phyloP scores from a whole-genome alignment of 495 filamentous ascomycete genomes.

The Talaromyces wortmannii region DNA sequence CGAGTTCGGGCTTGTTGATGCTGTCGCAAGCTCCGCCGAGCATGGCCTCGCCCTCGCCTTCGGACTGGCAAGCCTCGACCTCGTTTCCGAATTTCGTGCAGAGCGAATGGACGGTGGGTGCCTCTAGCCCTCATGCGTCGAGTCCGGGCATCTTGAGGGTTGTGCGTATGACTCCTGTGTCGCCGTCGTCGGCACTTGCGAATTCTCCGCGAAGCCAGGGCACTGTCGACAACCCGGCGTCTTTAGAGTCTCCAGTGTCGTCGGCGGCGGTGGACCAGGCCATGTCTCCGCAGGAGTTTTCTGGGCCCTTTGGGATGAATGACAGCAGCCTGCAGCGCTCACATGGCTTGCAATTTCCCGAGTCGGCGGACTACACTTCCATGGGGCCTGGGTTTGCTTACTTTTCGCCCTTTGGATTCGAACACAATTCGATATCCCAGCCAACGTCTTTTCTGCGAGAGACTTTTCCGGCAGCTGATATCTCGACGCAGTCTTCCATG shows the following conservation, averaged over 20 bases:
- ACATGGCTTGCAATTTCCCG: not conserved
- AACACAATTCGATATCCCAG: constrained; percentile 22
- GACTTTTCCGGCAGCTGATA: constrained; percentile 14
- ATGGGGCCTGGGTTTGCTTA: constrained; percentile 15
- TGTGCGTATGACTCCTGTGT: not conserved
- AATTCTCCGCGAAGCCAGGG: not conserved
- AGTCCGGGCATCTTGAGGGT: not conserved
- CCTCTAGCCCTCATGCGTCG: constrained; percentile 1
- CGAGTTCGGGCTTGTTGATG: constrained; percentile 16
- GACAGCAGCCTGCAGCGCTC: not conserved
- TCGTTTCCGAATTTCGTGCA: not conserved
- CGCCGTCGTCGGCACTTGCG: not conserved
- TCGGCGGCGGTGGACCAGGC: not conserved
- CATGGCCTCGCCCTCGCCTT: not conserved
- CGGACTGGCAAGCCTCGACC: not conserved
- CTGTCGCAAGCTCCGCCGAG: constrained; percentile 6
- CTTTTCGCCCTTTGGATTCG: constrained; percentile 23
- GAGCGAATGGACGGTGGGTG: not conserved
- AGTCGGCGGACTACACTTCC: not conserved
- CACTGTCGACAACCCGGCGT: not conserved
- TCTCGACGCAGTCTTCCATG: not conserved
- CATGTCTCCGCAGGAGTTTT: not conserved
- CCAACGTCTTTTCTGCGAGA: constrained; percentile 32
- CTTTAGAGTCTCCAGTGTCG: not conserved
- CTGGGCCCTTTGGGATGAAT: not conserved